Percentiles rank a stretch among this genome's conserved stretches.
Evolutionary conservation across 495 filamentous ascomycete species (phyloP).

Genomic region (Neurospora sp.): DNA sequence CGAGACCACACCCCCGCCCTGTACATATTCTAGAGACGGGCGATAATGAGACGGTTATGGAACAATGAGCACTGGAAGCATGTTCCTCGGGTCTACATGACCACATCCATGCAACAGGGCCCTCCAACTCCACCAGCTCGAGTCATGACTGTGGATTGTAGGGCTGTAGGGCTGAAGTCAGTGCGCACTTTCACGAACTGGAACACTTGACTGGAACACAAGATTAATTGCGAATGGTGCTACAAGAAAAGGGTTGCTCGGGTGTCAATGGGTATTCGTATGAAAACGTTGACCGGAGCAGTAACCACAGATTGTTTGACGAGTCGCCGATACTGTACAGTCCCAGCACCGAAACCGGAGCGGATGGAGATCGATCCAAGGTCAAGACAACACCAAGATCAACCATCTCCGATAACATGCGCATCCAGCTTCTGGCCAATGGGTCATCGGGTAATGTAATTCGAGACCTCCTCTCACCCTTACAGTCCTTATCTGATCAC

Average conservation of each 20-base stretch:
- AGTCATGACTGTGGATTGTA: not conserved
- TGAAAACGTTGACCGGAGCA: not conserved
- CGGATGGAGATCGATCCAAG: not conserved
- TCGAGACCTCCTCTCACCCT: not conserved
- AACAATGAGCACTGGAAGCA: not conserved
- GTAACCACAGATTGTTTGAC: not conserved
- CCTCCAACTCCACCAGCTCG: not conserved
- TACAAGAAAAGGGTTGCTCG: not conserved
- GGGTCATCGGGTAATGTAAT: not conserved
- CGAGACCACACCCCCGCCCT: not conserved
- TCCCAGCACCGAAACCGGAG: not conserved
- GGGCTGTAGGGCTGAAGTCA: not conserved
- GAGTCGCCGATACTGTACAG: not conserved
- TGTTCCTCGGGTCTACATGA: not conserved
- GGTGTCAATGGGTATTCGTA: not conserved
- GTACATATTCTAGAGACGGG: not conserved
- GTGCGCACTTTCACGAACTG: not conserved
- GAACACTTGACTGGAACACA: not conserved
- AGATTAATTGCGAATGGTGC: not conserved
- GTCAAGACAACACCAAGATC: not conserved
- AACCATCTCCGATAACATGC: not conserved
- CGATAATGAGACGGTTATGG: not conserved
- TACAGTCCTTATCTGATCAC: not conserved
- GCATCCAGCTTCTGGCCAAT: not conserved
- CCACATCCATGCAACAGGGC: not conserved